Evolutionary conservation across 2,329 filamentous ascomycete genomes (phyloP), one percentile per base, ranked within the genome.

Genomic region (Berkeleyomyces rouxiae): DNA sequence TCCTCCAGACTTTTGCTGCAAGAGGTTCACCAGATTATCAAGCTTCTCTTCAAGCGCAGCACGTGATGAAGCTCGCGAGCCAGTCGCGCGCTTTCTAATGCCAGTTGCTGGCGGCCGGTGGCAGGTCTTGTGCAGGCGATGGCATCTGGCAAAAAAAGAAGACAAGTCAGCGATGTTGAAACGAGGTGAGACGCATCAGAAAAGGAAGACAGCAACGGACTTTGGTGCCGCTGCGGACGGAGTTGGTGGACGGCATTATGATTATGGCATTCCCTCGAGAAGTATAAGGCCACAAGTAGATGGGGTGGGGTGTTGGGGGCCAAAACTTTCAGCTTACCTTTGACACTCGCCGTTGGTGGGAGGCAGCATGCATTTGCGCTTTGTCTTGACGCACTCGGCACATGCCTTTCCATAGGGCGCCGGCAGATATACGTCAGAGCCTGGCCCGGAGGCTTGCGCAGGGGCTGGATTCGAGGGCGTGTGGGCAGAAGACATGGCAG

Each of bases 361-460:
- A 23, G 70, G 68, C 49, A 74, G 69, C 37, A 76, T 72, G 65
- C 75, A 77, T 68, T 75, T 76, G 68, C 75, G 75, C 63, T 77
- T 77, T 42, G 75, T 74, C 57, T 72, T 73, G 57, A 72, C 71
- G 66, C 75, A 77, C 61, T 72, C 74, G 51, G 69, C 66, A 60
- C 75, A 77, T 6, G 75, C 72, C 42, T 73, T 71, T 36, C 75
- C 75, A 64, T 77, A 74, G 7, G 73, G 72, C 2, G 73, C 73
- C 0, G 73, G 67, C 31, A 55, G 63, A 55, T 60, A 61, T 1
- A 59, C 37, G 13, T 65, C 63, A 16, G 51, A 10, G 9, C n/a
- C 47, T 51, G 47, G 47, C 6, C 1, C 11, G 7, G 23, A 47
- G 10, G 11, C 44, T n/a, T 13, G 44, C 13, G 4, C 44, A 7